phyloP scores from a whole-genome alignment of 108 stramenopile species.

The Epipyxis sp. region DNA sequence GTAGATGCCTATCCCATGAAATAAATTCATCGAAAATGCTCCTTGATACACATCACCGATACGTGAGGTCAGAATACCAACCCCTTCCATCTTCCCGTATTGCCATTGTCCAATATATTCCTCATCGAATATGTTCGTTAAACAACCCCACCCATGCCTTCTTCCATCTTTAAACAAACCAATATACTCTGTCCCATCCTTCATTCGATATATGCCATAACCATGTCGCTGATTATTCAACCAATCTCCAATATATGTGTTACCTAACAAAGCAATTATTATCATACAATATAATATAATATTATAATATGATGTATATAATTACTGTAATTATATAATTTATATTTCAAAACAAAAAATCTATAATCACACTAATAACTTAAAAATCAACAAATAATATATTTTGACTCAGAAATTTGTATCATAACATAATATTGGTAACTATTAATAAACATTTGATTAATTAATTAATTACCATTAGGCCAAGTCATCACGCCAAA shows the following conservation, averaged over 20 bases:
- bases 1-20: constrained; percentile 38
- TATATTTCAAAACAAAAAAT: no score
- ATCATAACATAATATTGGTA: no score
- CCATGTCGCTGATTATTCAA: constrained; percentile 16
- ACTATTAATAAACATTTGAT: no score
- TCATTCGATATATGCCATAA: constrained; percentile 29
- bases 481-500: constrained; percentile 18
- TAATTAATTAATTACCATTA: no score
- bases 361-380: no score
- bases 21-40: constrained; percentile 24
- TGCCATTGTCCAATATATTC: constrained; percentile 37
- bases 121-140: constrained; percentile 34
- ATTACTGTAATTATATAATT: no score
- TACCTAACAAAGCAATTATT: no score
- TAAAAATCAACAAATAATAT: no score
- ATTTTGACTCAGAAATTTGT: no score
- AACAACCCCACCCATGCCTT: constrained; percentile 41
- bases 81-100: constrained; percentile 38
- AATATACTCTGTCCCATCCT: constrained; percentile 37
- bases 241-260: constrained; percentile 7
- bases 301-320: no score
- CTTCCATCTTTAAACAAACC: constrained; percentile 30
- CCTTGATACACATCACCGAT: constrained; percentile 44
- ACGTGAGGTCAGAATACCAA: constrained; percentile 13
- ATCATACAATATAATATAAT: no score